Evolutionary conservation across 495 filamentous ascomycete species (phyloP), one percentile per base, ranked within the genome.

Genomic region (Aspergillus bridgeri): DNA sequence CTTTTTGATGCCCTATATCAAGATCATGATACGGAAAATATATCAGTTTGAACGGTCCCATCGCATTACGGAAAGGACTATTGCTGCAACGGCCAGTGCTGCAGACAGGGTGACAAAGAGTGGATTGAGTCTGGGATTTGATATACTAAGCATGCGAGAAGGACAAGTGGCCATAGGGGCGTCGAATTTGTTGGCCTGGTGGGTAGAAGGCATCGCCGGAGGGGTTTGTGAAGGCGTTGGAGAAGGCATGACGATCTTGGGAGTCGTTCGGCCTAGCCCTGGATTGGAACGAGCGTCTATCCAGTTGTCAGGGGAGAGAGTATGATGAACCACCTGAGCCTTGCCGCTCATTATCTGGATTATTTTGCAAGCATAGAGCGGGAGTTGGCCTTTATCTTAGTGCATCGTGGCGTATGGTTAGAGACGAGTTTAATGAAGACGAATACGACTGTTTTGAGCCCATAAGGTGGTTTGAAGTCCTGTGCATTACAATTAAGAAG

Each of bases 41-140:
- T 86, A 86, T 54, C 69, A 76, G 42, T 88, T 84, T 60, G 88
- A 90, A 57, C 81, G 85, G n/a, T 75, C 82, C 27, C 77, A 88
- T 65, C 81, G 74, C 56, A 75, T 89, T 44, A 82, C 79, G 0
- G 79, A 86, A 56, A 78, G 78, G 6, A 42, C 86, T 15, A 60
- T 88, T 5, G 73, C 74, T 0, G 66, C 69, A 3, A 69, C 79
- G 2, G 62, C 87, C 11, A 73, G 75, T 48, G 72, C 79, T 1
- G 79, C 81, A 5, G 81, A 86, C 58, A 72, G 64, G 0, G 27
- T 86, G 17, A 81, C 85, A 2, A 81, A 78, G 60, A 69, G 73
- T 15, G 69, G 81, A 44, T 57, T 84, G 9, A 72, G 69, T 21
- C 57, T 87, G 11, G 78, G 79, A 3, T 72, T 74, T 18, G 75